Evolutionary conservation across 179 eudicot genomes (phyloP), one percentile per base, ranked within the genome.

Genomic region (Drosera spatulata): DNA sequence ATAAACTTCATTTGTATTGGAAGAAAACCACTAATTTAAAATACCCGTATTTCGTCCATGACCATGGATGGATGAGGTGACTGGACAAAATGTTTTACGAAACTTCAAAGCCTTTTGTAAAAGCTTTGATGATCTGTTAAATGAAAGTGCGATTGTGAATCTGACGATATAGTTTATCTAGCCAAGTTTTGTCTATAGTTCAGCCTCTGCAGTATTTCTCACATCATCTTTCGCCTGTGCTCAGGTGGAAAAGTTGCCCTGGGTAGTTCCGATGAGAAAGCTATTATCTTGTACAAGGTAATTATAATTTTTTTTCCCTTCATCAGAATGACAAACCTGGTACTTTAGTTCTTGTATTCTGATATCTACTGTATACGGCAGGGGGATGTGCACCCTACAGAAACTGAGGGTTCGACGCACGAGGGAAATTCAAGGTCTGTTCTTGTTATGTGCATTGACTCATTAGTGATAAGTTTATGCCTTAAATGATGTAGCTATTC

Each of bases 241-340:
- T 58, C 87, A 87, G 97, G 84, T 60, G 70, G 67, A 72, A 82
- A 75, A 78, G 43, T 61, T 61, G 40, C 62, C 7, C 45, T 67
- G 10, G 67, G 63, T 69, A 55, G 72, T 60, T 71, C 67, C 66
- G 86, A 85, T 9, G 97, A 93, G 68, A 94, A 80, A 66, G 94
- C 97, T 62, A 90, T 94, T 77, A 85, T 93, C 60, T 88, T 90
- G 45, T 93, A 86, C 80, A 80, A 83, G 90, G 99, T 89, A 77
- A 60, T 49, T 66, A 56, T 54, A 52, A 13, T 54, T 6, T 63
- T 49, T 52, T 44, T 64, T 43, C 33, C 22, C 62, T 7, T 42
- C 45, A 10, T 38, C 43, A 10, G 61, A 60, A 49, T 13, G 61
- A 1, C 7, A 39, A 43, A 38, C 65, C 46, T 15, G 50, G 42